Base-by-base conservation (phyloP, 305 asterid genomes). In the Rubia tinctorum region DNA sequence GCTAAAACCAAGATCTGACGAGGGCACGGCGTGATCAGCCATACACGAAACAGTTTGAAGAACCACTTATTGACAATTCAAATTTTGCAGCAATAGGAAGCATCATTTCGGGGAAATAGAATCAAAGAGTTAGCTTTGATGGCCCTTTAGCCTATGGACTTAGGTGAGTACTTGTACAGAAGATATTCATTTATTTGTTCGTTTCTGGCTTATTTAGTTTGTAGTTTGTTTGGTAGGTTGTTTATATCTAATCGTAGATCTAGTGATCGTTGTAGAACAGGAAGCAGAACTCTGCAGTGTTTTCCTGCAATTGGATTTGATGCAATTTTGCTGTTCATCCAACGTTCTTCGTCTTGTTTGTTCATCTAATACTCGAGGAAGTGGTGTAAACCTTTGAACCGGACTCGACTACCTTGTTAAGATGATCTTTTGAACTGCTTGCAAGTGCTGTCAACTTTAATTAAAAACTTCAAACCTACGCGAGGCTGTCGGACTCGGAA, bases 1-100 rank as follows among this genome's bases (percentile, higher is more conserved):
- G 82, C 69, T 89, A 72, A 80, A 82, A 76, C 59, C 59, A 10
- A 12, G 5, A 45, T 45, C 17, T 45, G 34, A 30, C 34, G 34
- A 30, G 34, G 34, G 34, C 34, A 30, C 3, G 34, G 34, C 34
- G 34, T 30, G 53, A 45, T 45, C 14, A 53, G 23, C 9, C 59
- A 9, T 39, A 43, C 39, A 62, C 44, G 27, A 10, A 71, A 34
- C 56, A 25, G 58, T 2, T 9, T n/a, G n/a, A n/a, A n/a, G n/a
- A n/a, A 45, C 58, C 53, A 43, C 39, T 45, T 45, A 42, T 68
- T 25, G 43, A 69, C 42, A 49, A 8, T 18, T 69, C 47, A 69
- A 69, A 58, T 25, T 47, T 47, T 68, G 72, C 61, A 45, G 45
- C 13, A 27, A 1, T 69, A 69, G 45, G 6, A 14, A 8, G 27